phyloP scores from a whole-genome alignment of 2,329 filamentous ascomycete species.

The Xylaria sp. region DNA sequence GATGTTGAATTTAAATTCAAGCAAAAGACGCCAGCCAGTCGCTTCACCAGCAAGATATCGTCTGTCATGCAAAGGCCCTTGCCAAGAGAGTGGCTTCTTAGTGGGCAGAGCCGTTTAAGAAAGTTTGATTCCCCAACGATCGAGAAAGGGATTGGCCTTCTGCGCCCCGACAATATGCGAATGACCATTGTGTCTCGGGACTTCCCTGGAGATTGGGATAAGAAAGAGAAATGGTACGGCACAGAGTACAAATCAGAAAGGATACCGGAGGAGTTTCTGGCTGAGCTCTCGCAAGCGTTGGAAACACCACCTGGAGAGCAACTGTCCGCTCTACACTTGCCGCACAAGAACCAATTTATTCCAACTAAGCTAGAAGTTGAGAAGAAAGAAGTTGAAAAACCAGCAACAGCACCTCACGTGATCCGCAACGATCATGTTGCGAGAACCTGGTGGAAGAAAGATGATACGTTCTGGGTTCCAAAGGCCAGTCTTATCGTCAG shows the following conservation, averaged over 20 bases:
- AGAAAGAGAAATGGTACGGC: slow-evolving; percentile 97
- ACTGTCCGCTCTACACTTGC: slow-evolving; percentile 80
- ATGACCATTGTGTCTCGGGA: slow-evolving; percentile 85
- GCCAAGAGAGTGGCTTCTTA: slow-evolving; percentile 87
- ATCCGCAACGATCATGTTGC: slow-evolving; percentile 84
- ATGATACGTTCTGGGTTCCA: slow-evolving; percentile 98
- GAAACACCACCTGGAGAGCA: slow-evolving; percentile 67
- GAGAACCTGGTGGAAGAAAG: slow-evolving; percentile 97
- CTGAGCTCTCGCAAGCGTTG: slow-evolving; percentile 73
- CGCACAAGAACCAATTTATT: slow-evolving; percentile 95
- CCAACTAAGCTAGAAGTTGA: slow-evolving; percentile 93
- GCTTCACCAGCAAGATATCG: slow-evolving; percentile 86
- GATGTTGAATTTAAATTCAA: slow-evolving; percentile 96
- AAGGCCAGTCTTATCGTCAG: slow-evolving; percentile 89
- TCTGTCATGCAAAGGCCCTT: slow-evolving; percentile 91
- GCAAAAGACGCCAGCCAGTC: slow-evolving; percentile 89
- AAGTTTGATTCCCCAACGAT: slow-evolving; percentile 85
- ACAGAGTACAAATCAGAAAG: slow-evolving; percentile 90
- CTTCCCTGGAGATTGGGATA: slow-evolving; percentile 83
- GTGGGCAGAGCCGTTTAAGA: slow-evolving; percentile 78
- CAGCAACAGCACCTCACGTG: slow-evolving; percentile 78
- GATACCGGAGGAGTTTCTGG: slow-evolving; percentile 79
- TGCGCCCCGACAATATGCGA: slow-evolving; percentile 90
- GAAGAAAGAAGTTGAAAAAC: slow-evolving; percentile 86
- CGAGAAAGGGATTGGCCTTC: slow-evolving; percentile 73